Evolutionary conservation across 345 rosid genomes (phyloP), one percentile per base, ranked within the genome.

Genomic region (Eucalyptus lansdowneana): DNA sequence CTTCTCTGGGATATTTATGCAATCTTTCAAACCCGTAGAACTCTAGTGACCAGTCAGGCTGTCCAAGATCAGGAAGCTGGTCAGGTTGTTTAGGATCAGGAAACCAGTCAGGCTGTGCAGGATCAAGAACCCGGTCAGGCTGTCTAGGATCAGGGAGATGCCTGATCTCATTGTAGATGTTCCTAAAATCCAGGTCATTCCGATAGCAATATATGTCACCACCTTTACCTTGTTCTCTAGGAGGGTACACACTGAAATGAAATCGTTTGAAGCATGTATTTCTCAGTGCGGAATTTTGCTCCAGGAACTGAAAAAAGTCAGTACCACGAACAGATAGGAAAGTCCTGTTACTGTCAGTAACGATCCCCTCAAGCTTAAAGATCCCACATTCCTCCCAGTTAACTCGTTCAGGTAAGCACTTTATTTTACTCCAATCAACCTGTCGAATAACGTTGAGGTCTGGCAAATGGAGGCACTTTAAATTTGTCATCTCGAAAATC

Each of bases 21-120:
- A 90, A 80, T 7, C 65, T 87, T 37, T 69, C 31, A 86, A 90
- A 81, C 80, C 93, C 93, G 37, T 69, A 60, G 91, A 95, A 91
- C 89, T 96, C 91, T 87, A 91, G 44, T 42, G 50, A 86, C 58
- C 50, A 67, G 34, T 60, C 21, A 67, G 22, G 80, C 22, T 67
- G 80, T 31, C 3, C 42, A 31, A 22, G 80, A 31, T 31, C 80
- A 31, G 10, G 80, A 67, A n/a, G 42, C 40, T 6, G 11, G 44
- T 34, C 44, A 69, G 44, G 80, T 24, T 69, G 80, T 69, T 24
- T 24, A 69, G 80, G 80, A 34, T 69, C 44, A 53, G 90, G 87
- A 37, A 37, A 86, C 58, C 50, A 67, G 34, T 60, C 21, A 67
- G 22, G 80, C 22, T 67, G 80, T 31, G 5, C 42, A 31, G 40